phyloP scores from a whole-genome alignment of 441 rosid genomes.

The Adansonia rubrostipa region DNA sequence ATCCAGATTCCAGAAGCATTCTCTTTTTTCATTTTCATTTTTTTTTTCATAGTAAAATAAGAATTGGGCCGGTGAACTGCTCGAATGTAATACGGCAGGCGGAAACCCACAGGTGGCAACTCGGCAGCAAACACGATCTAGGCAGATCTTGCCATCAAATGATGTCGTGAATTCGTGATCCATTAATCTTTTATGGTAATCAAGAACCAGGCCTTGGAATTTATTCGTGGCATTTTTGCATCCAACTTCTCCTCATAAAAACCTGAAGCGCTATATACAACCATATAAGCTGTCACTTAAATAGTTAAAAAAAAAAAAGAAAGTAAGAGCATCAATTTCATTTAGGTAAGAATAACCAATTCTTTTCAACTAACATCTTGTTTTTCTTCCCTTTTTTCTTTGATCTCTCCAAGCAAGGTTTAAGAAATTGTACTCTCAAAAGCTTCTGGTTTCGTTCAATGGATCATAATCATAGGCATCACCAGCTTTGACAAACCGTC shows the following conservation, averaged over 20 bases:
- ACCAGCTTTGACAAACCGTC: slow-evolving; percentile 96
- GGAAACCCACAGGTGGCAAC: background rate
- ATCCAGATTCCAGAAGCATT: slow-evolving; percentile 27
- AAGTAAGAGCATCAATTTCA: slow-evolving; percentile 22
- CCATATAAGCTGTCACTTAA: slow-evolving; percentile 41
- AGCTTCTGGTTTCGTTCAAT: slow-evolving; percentile 82
- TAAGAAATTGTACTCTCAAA: slow-evolving; percentile 54
- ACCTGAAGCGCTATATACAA: slow-evolving; percentile 39
- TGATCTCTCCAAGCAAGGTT: slow-evolving; percentile 34
- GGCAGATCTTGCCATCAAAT: slow-evolving; percentile 18
- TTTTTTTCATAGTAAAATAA: background rate
- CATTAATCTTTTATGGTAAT: slow-evolving; percentile 24
- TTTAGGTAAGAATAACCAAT: slow-evolving; percentile 34
- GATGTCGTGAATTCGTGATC: background rate
- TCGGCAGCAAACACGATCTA: slow-evolving; percentile 14
- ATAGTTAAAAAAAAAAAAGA: slow-evolving; percentile 25
- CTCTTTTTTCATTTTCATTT: slow-evolving; percentile 12
- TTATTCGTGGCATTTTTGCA: slow-evolving; percentile 33
- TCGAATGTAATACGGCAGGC: slow-evolving; percentile 12
- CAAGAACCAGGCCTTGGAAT: slow-evolving; percentile 30
- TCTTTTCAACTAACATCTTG: slow-evolving; percentile 34
- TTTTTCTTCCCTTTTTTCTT: slow-evolving; percentile 30
- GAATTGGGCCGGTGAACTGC: slow-evolving; percentile 23
- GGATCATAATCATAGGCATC: slow-evolving; percentile 97
- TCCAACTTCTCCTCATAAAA: slow-evolving; percentile 23